Evolutionary conservation across 176 grass and related monocot species (phyloP).

Genomic region (Musa beccarii): DNA sequence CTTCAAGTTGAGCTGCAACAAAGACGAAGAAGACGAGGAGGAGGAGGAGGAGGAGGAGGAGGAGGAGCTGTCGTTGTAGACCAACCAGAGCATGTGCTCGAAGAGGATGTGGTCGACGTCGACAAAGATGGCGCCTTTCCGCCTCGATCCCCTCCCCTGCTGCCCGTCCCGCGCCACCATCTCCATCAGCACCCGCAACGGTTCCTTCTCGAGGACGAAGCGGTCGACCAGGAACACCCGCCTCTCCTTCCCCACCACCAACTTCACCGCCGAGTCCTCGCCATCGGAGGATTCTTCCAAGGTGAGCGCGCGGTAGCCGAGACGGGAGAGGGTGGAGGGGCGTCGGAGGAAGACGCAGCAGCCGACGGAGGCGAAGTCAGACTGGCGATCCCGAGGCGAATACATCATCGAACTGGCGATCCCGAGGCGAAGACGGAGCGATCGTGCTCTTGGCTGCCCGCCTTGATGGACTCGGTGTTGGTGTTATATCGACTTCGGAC

Average conservation of each 20-base stretch:
- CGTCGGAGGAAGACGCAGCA: slow-evolving; percentile 80
- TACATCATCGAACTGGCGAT: not conserved
- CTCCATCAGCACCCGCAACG: slow-evolving; percentile 78
- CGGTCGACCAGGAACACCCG: slow-evolving; percentile 73
- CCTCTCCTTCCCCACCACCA: slow-evolving; percentile 90
- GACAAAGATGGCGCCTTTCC: slow-evolving; percentile 19
- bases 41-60: not conserved
- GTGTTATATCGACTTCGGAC: too few species aligned
- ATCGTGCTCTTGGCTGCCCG: not conserved
- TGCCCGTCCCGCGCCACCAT: slow-evolving; percentile 31
- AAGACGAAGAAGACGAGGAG: slow-evolving; percentile 14
- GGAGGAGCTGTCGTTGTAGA: not conserved
- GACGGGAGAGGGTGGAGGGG: slow-evolving; percentile 30
- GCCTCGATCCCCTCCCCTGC: slow-evolving; percentile 20
- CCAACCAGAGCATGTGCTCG: slow-evolving; percentile 69
- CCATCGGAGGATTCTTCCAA: not conserved
- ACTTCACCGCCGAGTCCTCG: slow-evolving; percentile 30
- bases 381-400: not conserved
- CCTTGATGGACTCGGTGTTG: too few species aligned
- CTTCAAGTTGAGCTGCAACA: slow-evolving; percentile 62
- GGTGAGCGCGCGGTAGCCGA: slow-evolving; percentile 55
- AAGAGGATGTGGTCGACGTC: slow-evolving; percentile 57
- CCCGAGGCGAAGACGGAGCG: not conserved
- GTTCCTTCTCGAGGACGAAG: slow-evolving; percentile 77
- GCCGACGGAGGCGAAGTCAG: slow-evolving; percentile 25